Percentiles rank a stretch among this genome's conserved stretches.
phyloP scores from a whole-genome alignment of 495 filamentous ascomycete genomes.

The Aspergillus leporis region DNA sequence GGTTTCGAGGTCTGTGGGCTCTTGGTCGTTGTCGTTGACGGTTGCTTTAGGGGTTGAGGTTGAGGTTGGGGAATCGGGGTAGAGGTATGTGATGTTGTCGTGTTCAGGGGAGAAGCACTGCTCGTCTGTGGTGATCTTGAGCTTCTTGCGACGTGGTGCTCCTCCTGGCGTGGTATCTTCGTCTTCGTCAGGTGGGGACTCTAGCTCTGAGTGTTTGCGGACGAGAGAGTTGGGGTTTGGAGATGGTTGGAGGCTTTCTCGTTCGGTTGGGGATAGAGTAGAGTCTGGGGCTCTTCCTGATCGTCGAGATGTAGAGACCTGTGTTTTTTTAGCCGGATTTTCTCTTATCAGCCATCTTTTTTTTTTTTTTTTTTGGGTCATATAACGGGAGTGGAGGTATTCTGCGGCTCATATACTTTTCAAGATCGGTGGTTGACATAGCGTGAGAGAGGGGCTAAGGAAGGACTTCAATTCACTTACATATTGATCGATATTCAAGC shows the following conservation, averaged over 20 bases:
- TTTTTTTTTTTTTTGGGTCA: too few species aligned
- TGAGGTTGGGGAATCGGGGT: too few species aligned
- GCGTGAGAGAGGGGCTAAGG: background rate
- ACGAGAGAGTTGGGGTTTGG: background rate
- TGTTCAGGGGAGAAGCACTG: background rate
- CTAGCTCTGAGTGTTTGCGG: background rate
- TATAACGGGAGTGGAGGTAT: too few species aligned
- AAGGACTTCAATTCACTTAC: conserved; percentile 12
- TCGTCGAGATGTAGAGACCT: background rate
- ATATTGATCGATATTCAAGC: conserved; percentile 19
- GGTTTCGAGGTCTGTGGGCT: too few species aligned
- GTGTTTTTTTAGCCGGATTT: too few species aligned
- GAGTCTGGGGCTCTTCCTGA: background rate
- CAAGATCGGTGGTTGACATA: too few species aligned
- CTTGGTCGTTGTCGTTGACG: background rate
- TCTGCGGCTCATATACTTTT: too few species aligned
- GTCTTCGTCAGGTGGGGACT: background rate
- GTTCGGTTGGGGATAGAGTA: background rate
- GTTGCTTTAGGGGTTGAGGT: background rate
- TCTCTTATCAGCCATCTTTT: too few species aligned
- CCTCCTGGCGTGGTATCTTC: background rate
- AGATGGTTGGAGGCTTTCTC: background rate
- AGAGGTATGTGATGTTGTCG: too few species aligned
- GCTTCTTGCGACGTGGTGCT: background rate
- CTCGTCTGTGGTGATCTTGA: background rate